A percentile compares a stretch with the other conserved stretches of the same genome.
Evolutionary conservation across 257 asterid genomes (phyloP).

Genomic region (Nyctanthes arbortristis): DNA sequence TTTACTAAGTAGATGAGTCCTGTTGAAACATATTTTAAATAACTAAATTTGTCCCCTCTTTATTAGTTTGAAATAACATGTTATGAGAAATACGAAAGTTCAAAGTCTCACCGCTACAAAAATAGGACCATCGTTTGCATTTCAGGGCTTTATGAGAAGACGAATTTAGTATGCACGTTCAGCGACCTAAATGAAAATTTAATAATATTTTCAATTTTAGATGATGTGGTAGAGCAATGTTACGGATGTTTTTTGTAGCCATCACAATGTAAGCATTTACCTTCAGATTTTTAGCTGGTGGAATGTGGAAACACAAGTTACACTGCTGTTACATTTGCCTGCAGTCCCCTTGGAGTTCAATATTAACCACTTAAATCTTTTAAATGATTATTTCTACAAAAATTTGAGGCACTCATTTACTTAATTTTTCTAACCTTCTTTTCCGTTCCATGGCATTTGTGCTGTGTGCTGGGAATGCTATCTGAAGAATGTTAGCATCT

Average conservation of each 20-base stretch:
- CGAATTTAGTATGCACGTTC: neutral
- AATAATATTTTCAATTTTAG: too few relatives aligned
- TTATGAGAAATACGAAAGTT: neutral
- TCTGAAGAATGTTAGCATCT: neutral
- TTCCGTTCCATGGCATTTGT: neutral
- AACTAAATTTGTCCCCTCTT: neutral
- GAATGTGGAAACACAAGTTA: too few relatives aligned
- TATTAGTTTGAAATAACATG: neutral
- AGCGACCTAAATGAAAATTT: neutral
- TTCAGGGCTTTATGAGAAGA: neutral
- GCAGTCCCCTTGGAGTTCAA: too few relatives aligned
- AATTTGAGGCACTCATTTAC: too few relatives aligned
- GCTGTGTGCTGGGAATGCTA: neutral
- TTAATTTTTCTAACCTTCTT: too few relatives aligned
- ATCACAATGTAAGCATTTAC: neutral
- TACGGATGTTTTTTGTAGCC: neutral
- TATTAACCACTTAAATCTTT: too few relatives aligned
- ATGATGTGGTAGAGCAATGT: neutral
- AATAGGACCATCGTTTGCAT: neutral
- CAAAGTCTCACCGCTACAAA: neutral
- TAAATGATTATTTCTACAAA: too few relatives aligned
- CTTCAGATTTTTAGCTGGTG: neutral
- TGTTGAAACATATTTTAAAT: neutral
- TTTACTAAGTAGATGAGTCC: conserved; percentile 1
- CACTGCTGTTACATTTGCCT: neutral